Conservation (phyloP, 768 basidiomycete species). For the Tulasnella sp. region DNA sequence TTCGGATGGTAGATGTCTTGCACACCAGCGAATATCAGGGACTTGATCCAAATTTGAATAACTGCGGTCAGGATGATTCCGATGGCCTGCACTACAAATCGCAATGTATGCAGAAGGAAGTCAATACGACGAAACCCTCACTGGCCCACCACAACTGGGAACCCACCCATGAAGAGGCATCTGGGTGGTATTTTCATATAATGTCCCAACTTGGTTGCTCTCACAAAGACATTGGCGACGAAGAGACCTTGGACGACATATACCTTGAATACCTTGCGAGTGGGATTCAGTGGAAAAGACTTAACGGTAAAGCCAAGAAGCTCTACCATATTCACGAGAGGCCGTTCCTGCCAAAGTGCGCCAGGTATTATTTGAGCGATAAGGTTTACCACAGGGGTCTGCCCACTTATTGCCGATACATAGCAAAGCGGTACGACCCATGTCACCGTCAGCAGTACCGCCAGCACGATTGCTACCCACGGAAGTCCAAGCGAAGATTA, state of each 20-base stretch:
- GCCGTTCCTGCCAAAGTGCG: constrained; percentile 41
- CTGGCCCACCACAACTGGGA: no score
- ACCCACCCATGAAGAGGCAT: constrained; percentile 36
- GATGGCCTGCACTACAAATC: constrained; percentile 36
- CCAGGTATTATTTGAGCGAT: constrained; percentile 45
- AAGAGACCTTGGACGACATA: constrained; percentile 37
- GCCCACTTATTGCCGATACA: constrained; percentile 43
- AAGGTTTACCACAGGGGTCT: constrained; percentile 42
- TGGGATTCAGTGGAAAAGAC: no score
- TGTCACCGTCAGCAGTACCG: constrained; percentile 38
- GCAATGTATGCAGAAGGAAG: background rate
- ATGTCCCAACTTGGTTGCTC: constrained; percentile 43
- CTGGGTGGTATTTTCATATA: constrained; percentile 51
- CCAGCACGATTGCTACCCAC: constrained; percentile 40
- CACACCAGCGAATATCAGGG: constrained; percentile 38
- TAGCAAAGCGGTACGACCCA: constrained; percentile 45
- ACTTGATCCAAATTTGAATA: constrained; percentile 41
- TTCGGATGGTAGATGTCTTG: constrained; percentile 39
- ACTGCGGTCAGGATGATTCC: constrained; percentile 37
- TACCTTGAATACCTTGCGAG: constrained; percentile 37
- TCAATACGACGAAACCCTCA: background rate
- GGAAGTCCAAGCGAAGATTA: constrained; percentile 56
- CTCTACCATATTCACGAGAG: constrained; percentile 43
- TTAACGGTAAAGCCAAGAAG: no score
- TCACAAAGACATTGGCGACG: constrained; percentile 34